Evolutionary conservation across 2,329 filamentous ascomycete species (phyloP), one percentile per base, ranked within the genome.

Genomic region (Colletotrichum brevisporum): DNA sequence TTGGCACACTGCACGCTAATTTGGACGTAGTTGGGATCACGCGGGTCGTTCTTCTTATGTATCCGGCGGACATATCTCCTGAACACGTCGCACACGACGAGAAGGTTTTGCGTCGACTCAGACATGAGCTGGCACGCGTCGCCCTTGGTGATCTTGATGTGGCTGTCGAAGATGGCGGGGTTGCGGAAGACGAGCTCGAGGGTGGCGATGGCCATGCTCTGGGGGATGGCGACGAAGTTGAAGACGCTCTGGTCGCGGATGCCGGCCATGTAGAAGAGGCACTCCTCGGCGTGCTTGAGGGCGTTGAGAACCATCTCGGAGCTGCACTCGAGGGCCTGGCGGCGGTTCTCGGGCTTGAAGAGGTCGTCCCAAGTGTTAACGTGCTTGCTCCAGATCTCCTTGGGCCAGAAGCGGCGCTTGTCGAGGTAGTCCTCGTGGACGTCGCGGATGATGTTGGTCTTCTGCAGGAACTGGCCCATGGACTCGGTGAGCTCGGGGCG

Each of bases 361-460:
- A 99, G 86, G 77, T 98, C 94, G 48, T 95, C 93, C 80, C 95
- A 98, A 45, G 92, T 89, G 75, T 93, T 89, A 60, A 98, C 95
- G 78, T 99, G 91, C 86, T 97, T 97, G 78, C 92, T 94, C 96
- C 96, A 99, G 77, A 99, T 94, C 83, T 97, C 94, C 80, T 92
- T 93, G 58, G 96, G 96, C 90, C 94, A 99, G 87, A 97, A 99
- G 67, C 93, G 90, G 71, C 96, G 90, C 74, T 92, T 91, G 80
- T 98, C 96, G 68, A 93, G 88, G 74, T 91, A 91, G 78, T 99
- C 96, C 80, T 99, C 96, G 75, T 91, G 90, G 72, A 98, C 89
- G 79, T 99, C 96, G 78, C 96, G 94, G 78, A 98, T 98, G 79
- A 99, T 98, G 86, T 99, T 99, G 73, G 94, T 97, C 86, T 99